phyloP scores from a whole-genome alignment of 169 alveolate genomes.

The Cryptosporidium tyzzeri region DNA sequence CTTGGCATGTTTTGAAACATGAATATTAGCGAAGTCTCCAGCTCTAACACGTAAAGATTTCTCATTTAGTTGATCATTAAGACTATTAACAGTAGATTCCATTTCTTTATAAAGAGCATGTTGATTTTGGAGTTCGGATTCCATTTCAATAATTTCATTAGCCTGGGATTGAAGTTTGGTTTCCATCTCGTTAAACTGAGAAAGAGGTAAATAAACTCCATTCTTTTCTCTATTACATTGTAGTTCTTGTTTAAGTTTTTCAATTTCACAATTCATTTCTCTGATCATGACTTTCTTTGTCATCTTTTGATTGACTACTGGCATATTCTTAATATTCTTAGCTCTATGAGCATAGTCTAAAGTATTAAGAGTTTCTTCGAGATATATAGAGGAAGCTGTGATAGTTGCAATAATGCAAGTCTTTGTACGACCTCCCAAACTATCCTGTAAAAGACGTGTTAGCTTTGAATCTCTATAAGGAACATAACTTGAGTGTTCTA shows the following conservation, averaged over 20 bases:
- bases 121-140: conserved; percentile 61
- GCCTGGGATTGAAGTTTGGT: conserved; percentile 56
- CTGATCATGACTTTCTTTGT: conserved; percentile 87
- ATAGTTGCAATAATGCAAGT: conserved; percentile 94
- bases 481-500: conserved; percentile 90
- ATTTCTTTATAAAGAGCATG: conserved; percentile 19
- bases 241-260: conserved; percentile 79
- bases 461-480: conserved; percentile 97
- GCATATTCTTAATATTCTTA: conserved; percentile 90
- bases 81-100: conserved; percentile 1
- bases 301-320: conserved; percentile 90
- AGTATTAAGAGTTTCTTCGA: conserved; percentile 92
- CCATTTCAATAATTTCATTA: conserved; percentile 57
- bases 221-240: conserved; percentile 80
- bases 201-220: conserved; percentile 78
- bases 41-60: conserved; percentile 39
- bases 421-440: conserved; percentile 96
- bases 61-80: conserved; percentile 41
- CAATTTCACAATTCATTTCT: conserved; percentile 82
- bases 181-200: conserved; percentile 69
- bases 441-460: conserved; percentile 93
- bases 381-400: conserved; percentile 91
- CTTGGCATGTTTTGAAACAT: conserved; percentile 40
- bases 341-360: conserved; percentile 93
- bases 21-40: conserved; percentile 49